These are phyloP conservation scores for Saccharum spontaneum DNA, from an alignment of 176 grass and related monocot species.

Conservation along the genomic window DNA sequence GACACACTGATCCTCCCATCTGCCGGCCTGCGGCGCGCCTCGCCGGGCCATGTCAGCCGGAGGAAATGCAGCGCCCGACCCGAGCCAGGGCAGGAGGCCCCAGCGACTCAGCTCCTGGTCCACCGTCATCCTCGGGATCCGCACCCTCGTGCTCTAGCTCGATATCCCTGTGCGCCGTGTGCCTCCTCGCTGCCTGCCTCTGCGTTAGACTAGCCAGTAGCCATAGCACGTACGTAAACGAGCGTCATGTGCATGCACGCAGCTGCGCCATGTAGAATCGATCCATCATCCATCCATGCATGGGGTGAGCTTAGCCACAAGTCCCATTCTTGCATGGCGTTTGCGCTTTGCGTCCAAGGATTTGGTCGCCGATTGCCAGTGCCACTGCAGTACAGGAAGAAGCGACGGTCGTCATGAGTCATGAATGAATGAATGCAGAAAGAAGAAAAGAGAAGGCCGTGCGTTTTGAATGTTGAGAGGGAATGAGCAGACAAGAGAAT, in stretches of 20 bases:
- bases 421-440: no score
- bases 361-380: no score
- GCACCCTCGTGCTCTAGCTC: background rate
- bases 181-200: background rate
- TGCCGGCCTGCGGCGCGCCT: background rate
- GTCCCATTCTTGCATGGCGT: no score
- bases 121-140: conserved; percentile 40
- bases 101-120: background rate
- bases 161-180: conserved; percentile 2
- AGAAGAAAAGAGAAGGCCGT: background rate
- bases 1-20: conserved; percentile 31
- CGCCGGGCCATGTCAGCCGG: conserved; percentile 19
- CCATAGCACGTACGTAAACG: background rate
- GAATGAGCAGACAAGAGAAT: background rate
- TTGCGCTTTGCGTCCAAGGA: no score
- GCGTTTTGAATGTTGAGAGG: background rate
- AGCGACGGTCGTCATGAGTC: background rate
- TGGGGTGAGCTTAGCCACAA: no score
- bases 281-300: background rate
- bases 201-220: background rate
- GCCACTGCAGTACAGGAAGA: background rate
- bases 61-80: conserved; percentile 29
- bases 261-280: background rate
- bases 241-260: background rate
- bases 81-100: background rate